Base-by-base conservation (phyloP, 768 basidiomycete species). In the Hemileccinum impolitum region DNA sequence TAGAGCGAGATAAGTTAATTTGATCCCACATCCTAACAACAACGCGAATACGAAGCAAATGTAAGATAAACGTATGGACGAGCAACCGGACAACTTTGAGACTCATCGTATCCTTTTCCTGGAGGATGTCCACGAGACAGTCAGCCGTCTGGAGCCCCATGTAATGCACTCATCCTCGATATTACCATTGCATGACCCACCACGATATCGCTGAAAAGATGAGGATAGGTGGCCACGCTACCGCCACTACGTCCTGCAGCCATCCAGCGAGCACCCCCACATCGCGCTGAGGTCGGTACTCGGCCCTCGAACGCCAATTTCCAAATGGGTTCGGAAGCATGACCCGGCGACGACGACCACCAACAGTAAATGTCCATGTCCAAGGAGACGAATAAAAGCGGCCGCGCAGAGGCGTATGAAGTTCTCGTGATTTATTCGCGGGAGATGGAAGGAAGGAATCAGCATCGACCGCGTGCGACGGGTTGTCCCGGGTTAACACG, bases 141-240 rank as follows among this genome's bases (percentile, higher is more conserved):
- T 17, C 14, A 26, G n/a, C 26, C 15, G 21, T 21, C 14, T 10
- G 30, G 18, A 23, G 19, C 13, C 14, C 14, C 14, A n/a, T 26
- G 23, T 10, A 17, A 23, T 26, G 26, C 9, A 30, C 18, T 11
- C 23, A 32, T 28, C 17, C 34, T 32, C 35, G 11, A 45, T 13
- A 15, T 43, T 59, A 69, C 53, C 57, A 59, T 25, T 47, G 56
- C 58, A 61, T 55, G 21, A 63, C 58, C 69, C 69, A 71, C 61
- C 64, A 71, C n/a, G 66, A 66, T 21, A 61, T 57, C 26, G 47
- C 58, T 19, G 63, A 56, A 51, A 73, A 69, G 34, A 66, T 39
- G 23, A 59, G 34, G 3, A 73, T 40, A 11, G 73, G 68, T 49
- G 59, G 61, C 72, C 72, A 75, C 30, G 69, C 72, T 13, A 71